These are phyloP conservation scores for Ceraceosorus guamensis DNA, from an alignment of 1,284 basidiomycete species.

Conservation along the genomic window DNA sequence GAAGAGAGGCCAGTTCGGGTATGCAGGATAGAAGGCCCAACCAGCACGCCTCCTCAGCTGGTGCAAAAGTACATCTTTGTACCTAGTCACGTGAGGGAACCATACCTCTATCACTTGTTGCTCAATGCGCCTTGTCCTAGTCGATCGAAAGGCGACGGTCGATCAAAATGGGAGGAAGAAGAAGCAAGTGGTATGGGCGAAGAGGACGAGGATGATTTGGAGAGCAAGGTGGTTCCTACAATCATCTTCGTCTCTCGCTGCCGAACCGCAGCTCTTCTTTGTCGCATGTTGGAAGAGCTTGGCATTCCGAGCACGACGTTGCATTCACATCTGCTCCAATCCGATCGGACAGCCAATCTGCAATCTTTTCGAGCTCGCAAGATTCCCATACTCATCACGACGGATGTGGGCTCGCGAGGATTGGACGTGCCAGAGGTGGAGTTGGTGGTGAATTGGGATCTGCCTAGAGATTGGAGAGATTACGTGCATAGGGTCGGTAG, in stretches of 20 bases:
- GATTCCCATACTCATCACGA: slow-evolving; percentile 42
- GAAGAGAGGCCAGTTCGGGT: slow-evolving; percentile 74
- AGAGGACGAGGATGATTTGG: slow-evolving; percentile 22
- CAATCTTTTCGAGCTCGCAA: slow-evolving; percentile 72
- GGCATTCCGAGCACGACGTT: slow-evolving; percentile 78
- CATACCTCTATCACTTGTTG: slow-evolving; percentile 83
- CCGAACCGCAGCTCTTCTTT: slow-evolving; percentile 68
- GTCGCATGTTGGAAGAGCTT: slow-evolving; percentile 64
- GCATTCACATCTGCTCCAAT: slow-evolving; percentile 86
- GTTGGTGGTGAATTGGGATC: slow-evolving; percentile 92
- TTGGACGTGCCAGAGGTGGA: slow-evolving; percentile 62
- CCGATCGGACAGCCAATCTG: slow-evolving; percentile 74
- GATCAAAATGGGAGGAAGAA: too few relatives aligned
- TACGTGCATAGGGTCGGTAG: slow-evolving; percentile 62
- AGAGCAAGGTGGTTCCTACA: slow-evolving; percentile 59
- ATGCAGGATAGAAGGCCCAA: slow-evolving; percentile 70
- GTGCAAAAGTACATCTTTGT: slow-evolving; percentile 86
- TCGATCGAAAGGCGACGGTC: too few relatives aligned
- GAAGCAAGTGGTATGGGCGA: too few relatives aligned
- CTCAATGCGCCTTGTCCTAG: slow-evolving; percentile 69
- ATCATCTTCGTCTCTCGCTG: slow-evolving; percentile 90
- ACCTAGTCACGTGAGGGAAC: slow-evolving; percentile 88
- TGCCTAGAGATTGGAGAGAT: slow-evolving; percentile 61
- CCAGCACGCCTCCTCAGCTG: slow-evolving; percentile 74
- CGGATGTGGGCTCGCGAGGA: slow-evolving; percentile 47